A percentile compares a stretch with the other conserved stretches of the same genome.
phyloP scores from a whole-genome alignment of 768 basidiomycete species.

The Termitomyces sp. region DNA sequence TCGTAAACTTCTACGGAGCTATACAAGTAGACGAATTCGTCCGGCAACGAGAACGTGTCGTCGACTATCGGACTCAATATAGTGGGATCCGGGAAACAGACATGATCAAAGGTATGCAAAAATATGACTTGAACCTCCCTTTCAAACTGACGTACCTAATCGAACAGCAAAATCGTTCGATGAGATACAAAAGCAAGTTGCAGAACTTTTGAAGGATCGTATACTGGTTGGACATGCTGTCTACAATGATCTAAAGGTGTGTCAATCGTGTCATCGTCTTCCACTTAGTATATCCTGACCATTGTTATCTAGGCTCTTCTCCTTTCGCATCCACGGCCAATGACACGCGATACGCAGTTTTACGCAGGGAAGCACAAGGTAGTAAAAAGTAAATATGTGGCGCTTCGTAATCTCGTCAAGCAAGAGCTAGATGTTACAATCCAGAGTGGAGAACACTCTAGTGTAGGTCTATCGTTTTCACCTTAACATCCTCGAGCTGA shows the following conservation, averaged over 20 bases:
- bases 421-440: slow-evolving; percentile 79
- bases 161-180: slow-evolving; percentile 69
- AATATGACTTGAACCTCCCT: not conserved
- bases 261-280: slow-evolving; percentile 13
- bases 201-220: slow-evolving; percentile 71
- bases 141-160: not conserved
- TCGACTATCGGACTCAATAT: slow-evolving; percentile 90
- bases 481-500: not conserved
- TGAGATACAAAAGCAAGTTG: slow-evolving; percentile 76
- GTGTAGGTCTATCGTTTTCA: slow-evolving; percentile 50
- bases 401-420: slow-evolving; percentile 76
- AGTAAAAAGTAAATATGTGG: slow-evolving; percentile 62
- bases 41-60: slow-evolving; percentile 79
- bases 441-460: slow-evolving; percentile 87
- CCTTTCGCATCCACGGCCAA: slow-evolving; percentile 64
- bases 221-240: slow-evolving; percentile 91
- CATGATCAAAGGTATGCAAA: slow-evolving; percentile 58
- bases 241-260: slow-evolving; percentile 84
- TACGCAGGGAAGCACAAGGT: slow-evolving; percentile 60
- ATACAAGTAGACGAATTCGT: slow-evolving; percentile 85
- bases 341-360: slow-evolving; percentile 69
- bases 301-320: slow-evolving; percentile 51
- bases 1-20: slow-evolving; percentile 87
- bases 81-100: slow-evolving; percentile 81
- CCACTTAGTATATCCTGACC: slow-evolving; percentile 7